A percentile compares a stretch with the other conserved stretches of the same genome.
phyloP scores from a whole-genome alignment of 2,329 filamentous ascomycete species.

The Chrysoporthe cubensis region DNA sequence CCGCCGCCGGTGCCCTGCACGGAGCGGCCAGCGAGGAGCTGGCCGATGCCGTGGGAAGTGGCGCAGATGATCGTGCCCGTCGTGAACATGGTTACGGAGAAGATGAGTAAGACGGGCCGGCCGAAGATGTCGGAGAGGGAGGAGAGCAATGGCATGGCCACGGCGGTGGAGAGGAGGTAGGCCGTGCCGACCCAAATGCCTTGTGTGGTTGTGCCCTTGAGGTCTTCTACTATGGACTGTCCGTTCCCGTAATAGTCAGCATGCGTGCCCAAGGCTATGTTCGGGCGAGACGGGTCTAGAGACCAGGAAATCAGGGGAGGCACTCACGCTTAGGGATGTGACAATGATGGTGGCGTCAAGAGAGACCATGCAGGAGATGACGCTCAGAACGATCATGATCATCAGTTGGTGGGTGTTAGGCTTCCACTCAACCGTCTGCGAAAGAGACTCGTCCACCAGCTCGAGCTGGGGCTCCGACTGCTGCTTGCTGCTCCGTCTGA shows the following conservation, averaged over 20 bases:
- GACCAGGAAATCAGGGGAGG: background rate
- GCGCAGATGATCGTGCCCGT: slow-evolving; percentile 47
- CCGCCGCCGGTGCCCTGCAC: slow-evolving; percentile 48
- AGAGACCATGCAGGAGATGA: slow-evolving; percentile 32
- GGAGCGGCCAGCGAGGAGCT: slow-evolving; percentile 43
- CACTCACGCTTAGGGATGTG: slow-evolving; percentile 30
- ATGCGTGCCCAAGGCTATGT: background rate
- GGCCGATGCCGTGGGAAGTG: slow-evolving; percentile 38
- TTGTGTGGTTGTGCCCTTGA: slow-evolving; percentile 34
- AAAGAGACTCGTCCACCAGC: slow-evolving; percentile 30
- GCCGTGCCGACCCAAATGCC: slow-evolving; percentile 38
- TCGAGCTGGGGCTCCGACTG: slow-evolving; percentile 14
- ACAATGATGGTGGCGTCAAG: slow-evolving; percentile 32
- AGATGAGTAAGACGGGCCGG: slow-evolving; percentile 39
- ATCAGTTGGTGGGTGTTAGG: slow-evolving; percentile 31
- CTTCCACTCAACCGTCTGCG: slow-evolving; percentile 28
- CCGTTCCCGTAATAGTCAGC: background rate
- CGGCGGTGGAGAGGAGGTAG: slow-evolving; percentile 35
- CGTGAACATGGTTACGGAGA: slow-evolving; percentile 46
- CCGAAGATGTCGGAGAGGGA: slow-evolving; percentile 43
- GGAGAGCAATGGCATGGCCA: slow-evolving; percentile 37
- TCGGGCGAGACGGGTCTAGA: background rate
- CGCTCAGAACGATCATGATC: slow-evolving; percentile 31
- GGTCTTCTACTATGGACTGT: slow-evolving; percentile 35
- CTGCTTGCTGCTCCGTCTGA: slow-evolving; percentile 22